phyloP scores from a whole-genome alignment of 208 protist species.

The Trypanosoma mega region DNA sequence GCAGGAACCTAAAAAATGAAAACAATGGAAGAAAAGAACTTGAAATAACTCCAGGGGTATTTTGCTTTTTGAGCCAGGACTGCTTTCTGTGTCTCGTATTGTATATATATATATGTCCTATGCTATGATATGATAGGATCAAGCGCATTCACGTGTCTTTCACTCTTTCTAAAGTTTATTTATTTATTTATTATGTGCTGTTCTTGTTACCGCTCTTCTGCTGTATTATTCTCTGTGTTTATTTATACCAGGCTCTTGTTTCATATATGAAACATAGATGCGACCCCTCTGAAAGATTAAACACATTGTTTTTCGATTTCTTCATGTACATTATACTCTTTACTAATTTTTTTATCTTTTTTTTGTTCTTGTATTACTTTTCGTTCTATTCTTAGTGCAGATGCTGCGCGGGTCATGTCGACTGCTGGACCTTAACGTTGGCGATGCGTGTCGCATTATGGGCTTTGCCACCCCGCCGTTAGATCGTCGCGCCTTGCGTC shows the following conservation, averaged over 20 bases:
- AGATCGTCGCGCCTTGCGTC: slow-evolving; percentile 58
- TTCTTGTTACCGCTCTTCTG: too few species aligned
- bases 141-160: too few species aligned
- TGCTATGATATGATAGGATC: too few species aligned
- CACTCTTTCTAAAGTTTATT: too few species aligned
- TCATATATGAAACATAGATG: background rate
- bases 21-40: too few species aligned
- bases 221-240: too few species aligned
- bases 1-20: too few species aligned
- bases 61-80: too few species aligned
- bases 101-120: too few species aligned
- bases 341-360: slow-evolving; percentile 1
- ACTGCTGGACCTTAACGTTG: slow-evolving; percentile 43
- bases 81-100: too few species aligned
- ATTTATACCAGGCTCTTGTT: background rate
- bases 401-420: slow-evolving; percentile 39
- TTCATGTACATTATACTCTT: background rate
- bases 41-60: too few species aligned
- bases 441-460: slow-evolving; percentile 58
- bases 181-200: too few species aligned
- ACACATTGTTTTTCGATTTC: background rate
- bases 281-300: background rate
- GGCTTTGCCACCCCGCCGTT: slow-evolving; percentile 55
- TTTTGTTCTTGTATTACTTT: slow-evolving; percentile 13
- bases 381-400: background rate